Base-by-base conservation (phyloP, 2,329 filamentous ascomycete species). In the Colletotrichum viniferum region DNA sequence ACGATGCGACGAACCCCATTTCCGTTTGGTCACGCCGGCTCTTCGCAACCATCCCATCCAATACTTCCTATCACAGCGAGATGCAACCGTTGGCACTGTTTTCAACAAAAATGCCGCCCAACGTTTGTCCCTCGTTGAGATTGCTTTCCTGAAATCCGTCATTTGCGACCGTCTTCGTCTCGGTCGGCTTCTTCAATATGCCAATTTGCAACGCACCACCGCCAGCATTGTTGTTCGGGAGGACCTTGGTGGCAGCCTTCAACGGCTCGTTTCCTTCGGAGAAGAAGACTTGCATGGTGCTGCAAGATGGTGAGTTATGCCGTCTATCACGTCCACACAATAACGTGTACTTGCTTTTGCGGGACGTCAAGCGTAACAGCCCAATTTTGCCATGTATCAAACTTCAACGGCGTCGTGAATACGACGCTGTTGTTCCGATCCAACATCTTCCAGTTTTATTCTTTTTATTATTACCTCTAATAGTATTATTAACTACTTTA, bases 161-260 rank as follows among this genome's bases (percentile, higher is more conserved):
- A 78, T 86, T 86, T 43, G 84, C 85, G 36, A 90, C 84, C 76
- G 90, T 86, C 63, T 79, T 81, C 32, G 81, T 83, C 30, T 81
- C 77, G 58, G 88, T 86, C 4, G 89, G 87, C 85, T 92, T 92
- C 87, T 92, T 93, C 71, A 93, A 84, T 2, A 92, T 81, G 56
- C 91, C 91, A 67, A 93, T 88, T 80, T 93, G 91, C 80, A 88
- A 91, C 79, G 92, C 90, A 32, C 91, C 91, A 67, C 88, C 86
- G 5, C 91, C 91, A 48, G 86, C 85, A 72, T 91, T 85, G 77
- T 92, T 86, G 77, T 90, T 90, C 36, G 82, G 56, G 1, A 89
- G 79, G 0, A 87, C 83, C 32, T 84, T 81, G 1, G 87, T 90
- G 18, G 89, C 87, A 4, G 84, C 80, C 34, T 85, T 82, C 32